Conservation (phyloP, 495 filamentous ascomycete genomes). For the Penicillium subrubescens region DNA sequence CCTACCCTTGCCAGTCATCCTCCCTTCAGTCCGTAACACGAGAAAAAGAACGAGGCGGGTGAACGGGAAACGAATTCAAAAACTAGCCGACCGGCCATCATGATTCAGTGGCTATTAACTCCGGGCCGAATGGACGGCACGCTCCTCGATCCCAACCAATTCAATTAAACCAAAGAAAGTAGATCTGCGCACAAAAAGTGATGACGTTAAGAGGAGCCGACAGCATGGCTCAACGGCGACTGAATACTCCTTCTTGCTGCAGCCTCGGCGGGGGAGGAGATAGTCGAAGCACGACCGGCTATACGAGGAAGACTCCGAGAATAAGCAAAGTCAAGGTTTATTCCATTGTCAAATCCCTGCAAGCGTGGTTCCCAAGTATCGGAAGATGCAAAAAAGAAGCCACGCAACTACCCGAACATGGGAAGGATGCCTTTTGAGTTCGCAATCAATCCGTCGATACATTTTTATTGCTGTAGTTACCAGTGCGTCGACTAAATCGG, state of each 20-base stretch:
- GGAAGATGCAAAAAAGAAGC: neutral
- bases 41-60: neutral
- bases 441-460: neutral
- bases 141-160: neutral
- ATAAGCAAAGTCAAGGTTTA: neutral
- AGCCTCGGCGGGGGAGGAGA: neutral
- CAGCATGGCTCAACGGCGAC: conserved; percentile 6
- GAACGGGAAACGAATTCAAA: neutral
- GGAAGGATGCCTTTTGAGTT: neutral
- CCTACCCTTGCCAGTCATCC: neutral
- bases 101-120: conserved; percentile 11
- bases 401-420: neutral
- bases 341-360: neutral
- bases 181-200: conserved; percentile 2
- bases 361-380: conserved; percentile 1
- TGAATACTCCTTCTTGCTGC: neutral
- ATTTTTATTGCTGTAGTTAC: neutral
- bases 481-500: neutral
- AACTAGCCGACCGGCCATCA: conserved; percentile 6
- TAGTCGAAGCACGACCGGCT: neutral
- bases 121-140: conserved; percentile 6
- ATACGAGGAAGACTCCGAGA: conserved; percentile 4
- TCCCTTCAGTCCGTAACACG: neutral
- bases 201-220: conserved; percentile 2
- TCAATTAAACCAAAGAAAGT: neutral